Percentiles rank a stretch among this genome's conserved stretches.
These are phyloP conservation scores for Agaricus bisporus DNA, from an alignment of 768 basidiomycete species.

Conservation along the genomic window DNA sequence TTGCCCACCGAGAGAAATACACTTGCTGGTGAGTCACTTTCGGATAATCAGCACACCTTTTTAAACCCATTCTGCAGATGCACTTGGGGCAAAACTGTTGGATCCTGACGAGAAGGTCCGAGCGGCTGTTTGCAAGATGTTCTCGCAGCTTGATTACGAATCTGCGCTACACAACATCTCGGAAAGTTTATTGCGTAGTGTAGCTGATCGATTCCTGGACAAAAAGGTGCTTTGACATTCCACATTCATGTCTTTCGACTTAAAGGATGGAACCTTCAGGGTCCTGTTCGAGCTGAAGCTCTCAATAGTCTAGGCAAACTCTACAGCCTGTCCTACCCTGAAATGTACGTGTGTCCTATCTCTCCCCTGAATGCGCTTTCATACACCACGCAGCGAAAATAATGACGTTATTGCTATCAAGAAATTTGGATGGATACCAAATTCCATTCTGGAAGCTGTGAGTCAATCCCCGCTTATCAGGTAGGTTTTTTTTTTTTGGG, in stretches of 20 bases:
- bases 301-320: slow-evolving; percentile 70
- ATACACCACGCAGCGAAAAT: slow-evolving; percentile 56
- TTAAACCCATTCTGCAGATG: slow-evolving; percentile 29
- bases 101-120: slow-evolving; percentile 94
- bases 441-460: slow-evolving; percentile 54
- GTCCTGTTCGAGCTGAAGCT: slow-evolving; percentile 67
- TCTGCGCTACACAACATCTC: slow-evolving; percentile 79
- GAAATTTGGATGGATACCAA: slow-evolving; percentile 94
- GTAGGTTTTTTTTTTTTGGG: slow-evolving; percentile 26
- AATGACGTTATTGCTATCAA: slow-evolving; percentile 63
- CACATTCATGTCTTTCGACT: neutral
- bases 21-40: slow-evolving; percentile 59
- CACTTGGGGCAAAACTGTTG: slow-evolving; percentile 55
- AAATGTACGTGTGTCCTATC: slow-evolving; percentile 64
- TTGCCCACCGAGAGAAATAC: slow-evolving; percentile 61
- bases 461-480: slow-evolving; percentile 50
- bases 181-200: slow-evolving; percentile 47
- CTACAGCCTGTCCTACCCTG: slow-evolving; percentile 77
- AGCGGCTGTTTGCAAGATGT: slow-evolving; percentile 75
- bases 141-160: slow-evolving; percentile 86
- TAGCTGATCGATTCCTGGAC: slow-evolving; percentile 75
- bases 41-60: neutral
- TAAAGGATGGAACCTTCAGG: slow-evolving; percentile 25
- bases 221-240: slow-evolving; percentile 58
- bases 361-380: neutral